Base-by-base conservation (phyloP, 768 basidiomycete genomes). In the Lactarius vividus region DNA sequence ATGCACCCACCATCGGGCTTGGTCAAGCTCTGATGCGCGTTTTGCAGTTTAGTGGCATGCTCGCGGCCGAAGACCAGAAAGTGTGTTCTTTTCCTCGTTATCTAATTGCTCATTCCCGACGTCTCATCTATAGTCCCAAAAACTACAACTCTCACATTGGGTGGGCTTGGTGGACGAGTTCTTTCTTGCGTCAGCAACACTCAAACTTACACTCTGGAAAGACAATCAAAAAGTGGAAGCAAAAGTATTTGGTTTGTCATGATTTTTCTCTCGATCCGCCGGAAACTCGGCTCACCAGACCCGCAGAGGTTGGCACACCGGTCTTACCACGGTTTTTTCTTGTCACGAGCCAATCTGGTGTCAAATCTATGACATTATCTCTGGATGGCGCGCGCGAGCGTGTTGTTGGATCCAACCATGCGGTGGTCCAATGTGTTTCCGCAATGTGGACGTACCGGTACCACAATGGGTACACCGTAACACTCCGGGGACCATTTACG, bases 171-270 rank as follows among this genome's bases (percentile, higher is more conserved):
- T 92, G 65, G 80, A 80, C 57, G 85, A 88, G 33, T 92, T 87
- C 69, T 94, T 93, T 72, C 84, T 85, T 10, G 82, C 85, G 2
- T 84, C 84, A 65, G 88, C 90, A 26, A 75, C 84, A 55, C 85
- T 93, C 85, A 90, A 86, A 74, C 81, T 94, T 70, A 92, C 90
- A 3, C 77, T 94, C n/a, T 93, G 92, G 92, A 91, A 91, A 73
- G 91, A 92, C 74, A 92, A 89, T 71, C 84, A 86, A 72, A 83
- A 81, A 70, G 83, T 81, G 29, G 92, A 93, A 72, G 91, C 91
- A 37, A 94, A 92, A 72, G 88, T 88, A 10, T 92, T 94, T 71
- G 91, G 92, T 93, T 62, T 57, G 88, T 78, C 28, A 59, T 20
- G 20, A 16, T 35, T 63, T 57, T 16, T 57, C 18, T 13, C 23